These are phyloP conservation scores for Russula earlei DNA, from an alignment of 768 basidiomycete species.

Conservation along the genomic window DNA sequence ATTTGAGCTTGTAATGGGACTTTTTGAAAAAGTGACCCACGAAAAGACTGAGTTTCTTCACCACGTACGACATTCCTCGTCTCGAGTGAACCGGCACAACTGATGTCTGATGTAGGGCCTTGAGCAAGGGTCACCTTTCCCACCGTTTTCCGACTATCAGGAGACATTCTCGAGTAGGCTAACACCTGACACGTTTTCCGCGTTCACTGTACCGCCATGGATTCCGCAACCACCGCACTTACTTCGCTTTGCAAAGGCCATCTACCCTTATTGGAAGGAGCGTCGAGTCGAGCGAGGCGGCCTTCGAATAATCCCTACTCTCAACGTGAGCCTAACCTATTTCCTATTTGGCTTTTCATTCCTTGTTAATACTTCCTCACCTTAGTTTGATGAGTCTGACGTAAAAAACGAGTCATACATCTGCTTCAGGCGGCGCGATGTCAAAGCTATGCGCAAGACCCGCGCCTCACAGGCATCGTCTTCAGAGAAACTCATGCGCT, in stretches of 20 bases:
- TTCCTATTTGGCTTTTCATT: neutral
- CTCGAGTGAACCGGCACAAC: neutral
- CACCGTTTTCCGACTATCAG: constrained; percentile 65
- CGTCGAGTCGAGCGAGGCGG: constrained; percentile 74
- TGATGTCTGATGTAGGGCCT: constrained; percentile 36
- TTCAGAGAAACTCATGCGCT: constrained; percentile 77
- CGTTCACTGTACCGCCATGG: constrained; percentile 57
- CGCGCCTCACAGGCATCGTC: constrained; percentile 83
- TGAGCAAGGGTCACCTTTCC: constrained; percentile 59
- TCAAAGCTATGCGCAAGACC: constrained; percentile 90
- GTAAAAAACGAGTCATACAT: constrained; percentile 88
- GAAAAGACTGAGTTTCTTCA: constrained; percentile 86
- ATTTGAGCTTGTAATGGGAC: constrained; percentile 91
- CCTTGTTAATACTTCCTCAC: constrained; percentile 3
- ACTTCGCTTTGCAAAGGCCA: constrained; percentile 54
- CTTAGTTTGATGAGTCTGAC: constrained; percentile 81
- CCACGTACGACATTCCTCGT: constrained; percentile 44
- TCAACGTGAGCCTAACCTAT: constrained; percentile 56
- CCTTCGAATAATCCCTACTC: constrained; percentile 72
- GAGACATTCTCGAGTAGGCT: constrained; percentile 55
- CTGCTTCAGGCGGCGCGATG: constrained; percentile 92
- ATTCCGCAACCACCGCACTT: constrained; percentile 55
- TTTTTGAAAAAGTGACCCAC: constrained; percentile 87
- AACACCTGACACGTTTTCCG: constrained; percentile 54
- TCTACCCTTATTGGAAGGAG: constrained; percentile 89